Evolutionary conservation across 345 rosid species (phyloP).

Genomic region (Eucalyptus melliodora): DNA sequence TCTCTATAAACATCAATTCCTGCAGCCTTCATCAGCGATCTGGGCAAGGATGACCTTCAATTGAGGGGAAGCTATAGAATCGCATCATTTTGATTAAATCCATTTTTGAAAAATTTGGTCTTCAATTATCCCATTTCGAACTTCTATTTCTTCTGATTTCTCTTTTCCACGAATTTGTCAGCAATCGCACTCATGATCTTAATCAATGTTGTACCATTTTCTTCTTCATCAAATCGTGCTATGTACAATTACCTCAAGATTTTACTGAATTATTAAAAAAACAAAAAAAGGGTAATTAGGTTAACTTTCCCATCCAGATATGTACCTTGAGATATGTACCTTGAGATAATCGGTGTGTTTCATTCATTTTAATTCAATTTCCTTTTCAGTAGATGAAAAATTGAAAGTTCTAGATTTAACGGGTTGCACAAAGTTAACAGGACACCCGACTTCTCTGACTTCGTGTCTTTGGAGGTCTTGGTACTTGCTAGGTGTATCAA

Average conservation of each 20-base stretch:
- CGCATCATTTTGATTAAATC: no score
- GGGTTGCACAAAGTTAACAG: not conserved
- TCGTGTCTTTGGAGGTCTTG: not conserved
- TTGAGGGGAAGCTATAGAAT: no score
- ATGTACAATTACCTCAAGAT: not conserved
- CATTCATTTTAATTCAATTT: not conserved
- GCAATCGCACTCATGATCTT: not conserved
- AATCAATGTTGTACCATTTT: not conserved
- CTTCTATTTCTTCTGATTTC: not conserved
- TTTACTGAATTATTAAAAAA: not conserved
- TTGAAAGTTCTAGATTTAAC: not conserved
- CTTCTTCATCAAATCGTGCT: not conserved
- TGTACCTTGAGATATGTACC: not conserved
- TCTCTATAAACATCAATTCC: no score
- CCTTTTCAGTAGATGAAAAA: not conserved
- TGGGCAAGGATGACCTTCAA: no score
- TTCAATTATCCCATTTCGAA: not conserved
- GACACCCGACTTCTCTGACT: not conserved
- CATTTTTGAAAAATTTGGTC: not conserved
- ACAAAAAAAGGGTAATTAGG: not conserved
- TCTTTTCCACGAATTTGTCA: not conserved
- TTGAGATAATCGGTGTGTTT: not conserved
- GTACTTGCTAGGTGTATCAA: not conserved
- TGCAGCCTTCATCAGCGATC: no score
- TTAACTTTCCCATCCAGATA: not conserved